phyloP scores from a whole-genome alignment of 441 rosid species.

The Pelargonium fulgidum region DNA sequence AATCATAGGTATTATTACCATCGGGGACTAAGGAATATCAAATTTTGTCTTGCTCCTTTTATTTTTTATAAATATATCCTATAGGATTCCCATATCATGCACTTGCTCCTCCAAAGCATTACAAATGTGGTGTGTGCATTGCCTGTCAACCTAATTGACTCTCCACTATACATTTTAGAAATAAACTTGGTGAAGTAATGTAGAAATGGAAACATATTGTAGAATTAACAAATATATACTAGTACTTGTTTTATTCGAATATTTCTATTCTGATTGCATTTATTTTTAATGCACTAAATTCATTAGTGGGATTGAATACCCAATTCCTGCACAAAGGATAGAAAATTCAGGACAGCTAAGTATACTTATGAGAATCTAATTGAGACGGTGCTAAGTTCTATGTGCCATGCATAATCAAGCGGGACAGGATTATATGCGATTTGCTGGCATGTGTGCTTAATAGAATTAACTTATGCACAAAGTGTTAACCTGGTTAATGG shows the following conservation, averaged over 20 bases:
- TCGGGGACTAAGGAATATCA: too few relatives aligned
- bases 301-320: too few relatives aligned
- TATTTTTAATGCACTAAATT: too few relatives aligned
- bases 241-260: too few relatives aligned
- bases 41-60: too few relatives aligned
- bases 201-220: not conserved
- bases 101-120: not conserved
- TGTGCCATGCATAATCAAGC: not conserved
- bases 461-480: not conserved
- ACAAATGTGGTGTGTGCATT: not conserved
- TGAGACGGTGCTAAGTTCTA: slow-evolving; percentile 1
- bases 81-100: not conserved
- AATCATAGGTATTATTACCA: too few relatives aligned
- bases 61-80: not conserved
- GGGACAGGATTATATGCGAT: not conserved
- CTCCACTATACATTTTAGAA: not conserved
- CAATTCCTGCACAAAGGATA: not conserved
- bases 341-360: not conserved
- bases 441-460: not conserved
- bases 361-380: not conserved
- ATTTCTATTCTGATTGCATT: too few relatives aligned
- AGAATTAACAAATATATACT: not conserved
- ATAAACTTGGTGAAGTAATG: not conserved
- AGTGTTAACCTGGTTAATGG: not conserved
- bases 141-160: not conserved